phyloP scores from a whole-genome alignment of 495 filamentous ascomycete genomes.

The Darksidea phi region DNA sequence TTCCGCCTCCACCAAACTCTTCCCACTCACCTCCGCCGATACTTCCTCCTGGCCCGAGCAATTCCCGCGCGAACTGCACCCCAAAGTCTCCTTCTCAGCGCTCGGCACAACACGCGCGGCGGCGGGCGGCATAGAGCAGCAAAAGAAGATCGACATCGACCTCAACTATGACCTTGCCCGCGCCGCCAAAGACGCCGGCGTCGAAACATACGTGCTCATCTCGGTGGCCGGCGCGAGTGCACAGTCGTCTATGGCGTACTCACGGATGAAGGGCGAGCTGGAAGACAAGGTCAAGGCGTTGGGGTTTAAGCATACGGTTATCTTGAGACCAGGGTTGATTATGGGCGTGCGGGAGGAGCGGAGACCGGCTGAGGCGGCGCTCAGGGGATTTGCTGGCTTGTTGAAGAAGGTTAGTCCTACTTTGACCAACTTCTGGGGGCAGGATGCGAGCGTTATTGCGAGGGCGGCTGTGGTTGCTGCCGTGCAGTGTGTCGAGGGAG shows the following conservation, averaged over 20 bases:
- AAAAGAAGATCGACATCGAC: conserved; percentile 55
- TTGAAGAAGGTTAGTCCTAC: conserved; percentile 54
- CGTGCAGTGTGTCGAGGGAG: conserved; percentile 43
- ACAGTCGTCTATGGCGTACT: conserved; percentile 42
- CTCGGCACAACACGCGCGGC: conserved; percentile 49
- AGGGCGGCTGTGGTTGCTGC: conserved; percentile 66
- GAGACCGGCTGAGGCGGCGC: conserved; percentile 51
- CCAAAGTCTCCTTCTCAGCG: conserved; percentile 48
- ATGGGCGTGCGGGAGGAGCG: conserved; percentile 64
- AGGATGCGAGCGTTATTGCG: conserved; percentile 73
- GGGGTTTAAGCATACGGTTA: conserved; percentile 70
- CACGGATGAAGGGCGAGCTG: conserved; percentile 75
- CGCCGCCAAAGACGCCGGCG: conserved; percentile 52
- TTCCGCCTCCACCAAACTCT: conserved; percentile 35
- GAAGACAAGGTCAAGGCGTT: conserved; percentile 71
- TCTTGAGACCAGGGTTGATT: conserved; percentile 73
- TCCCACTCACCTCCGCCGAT: conserved; percentile 36
- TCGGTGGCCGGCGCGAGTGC: conserved; percentile 38
- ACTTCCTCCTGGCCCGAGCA: conserved; percentile 41
- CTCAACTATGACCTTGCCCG: conserved; percentile 49
- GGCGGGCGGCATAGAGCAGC: conserved; percentile 50
- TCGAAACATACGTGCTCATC: conserved; percentile 52
- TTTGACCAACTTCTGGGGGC: conserved; percentile 65
- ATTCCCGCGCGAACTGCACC: conserved; percentile 39
- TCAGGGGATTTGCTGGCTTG: conserved; percentile 51